Evolutionary conservation across 2,329 filamentous ascomycete genomes (phyloP).

Genomic region (Venturia nashicola): DNA sequence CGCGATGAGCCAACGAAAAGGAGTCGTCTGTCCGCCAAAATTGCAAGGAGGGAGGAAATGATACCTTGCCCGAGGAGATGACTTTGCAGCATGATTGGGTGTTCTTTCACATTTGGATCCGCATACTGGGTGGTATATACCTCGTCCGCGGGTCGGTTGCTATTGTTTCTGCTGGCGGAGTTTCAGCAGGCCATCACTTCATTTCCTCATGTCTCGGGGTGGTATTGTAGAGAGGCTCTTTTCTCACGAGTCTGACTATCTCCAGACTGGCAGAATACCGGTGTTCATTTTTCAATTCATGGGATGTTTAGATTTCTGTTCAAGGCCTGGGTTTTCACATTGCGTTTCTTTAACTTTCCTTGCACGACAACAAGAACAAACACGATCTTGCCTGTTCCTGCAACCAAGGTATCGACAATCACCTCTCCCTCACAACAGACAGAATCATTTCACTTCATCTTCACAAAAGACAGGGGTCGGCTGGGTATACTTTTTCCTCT

Average conservation of each 20-base stretch:
- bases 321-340: neutral
- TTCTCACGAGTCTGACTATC: neutral
- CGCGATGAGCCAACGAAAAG: neutral
- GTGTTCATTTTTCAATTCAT: conserved; percentile 5
- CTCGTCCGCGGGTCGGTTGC: conserved; percentile 4
- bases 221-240: neutral
- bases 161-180: conserved; percentile 2
- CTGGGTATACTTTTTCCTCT: neutral
- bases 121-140: conserved; percentile 1
- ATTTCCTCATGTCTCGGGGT: neutral
- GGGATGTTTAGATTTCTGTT: conserved; percentile 3
- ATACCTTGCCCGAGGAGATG: neutral
- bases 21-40: neutral
- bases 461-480: conserved; percentile 4
- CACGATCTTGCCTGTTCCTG: neutral
- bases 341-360: neutral
- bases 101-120: conserved; percentile 3
- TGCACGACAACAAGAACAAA: neutral
- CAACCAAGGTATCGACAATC: neutral
- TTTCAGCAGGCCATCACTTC: neutral
- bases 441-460: neutral
- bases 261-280: conserved; percentile 1
- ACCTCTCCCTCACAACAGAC: neutral
- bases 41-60: neutral
- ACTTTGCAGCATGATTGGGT: neutral